Base-by-base conservation (phyloP, 768 basidiomycete genomes). In the Hericium coralloides region DNA sequence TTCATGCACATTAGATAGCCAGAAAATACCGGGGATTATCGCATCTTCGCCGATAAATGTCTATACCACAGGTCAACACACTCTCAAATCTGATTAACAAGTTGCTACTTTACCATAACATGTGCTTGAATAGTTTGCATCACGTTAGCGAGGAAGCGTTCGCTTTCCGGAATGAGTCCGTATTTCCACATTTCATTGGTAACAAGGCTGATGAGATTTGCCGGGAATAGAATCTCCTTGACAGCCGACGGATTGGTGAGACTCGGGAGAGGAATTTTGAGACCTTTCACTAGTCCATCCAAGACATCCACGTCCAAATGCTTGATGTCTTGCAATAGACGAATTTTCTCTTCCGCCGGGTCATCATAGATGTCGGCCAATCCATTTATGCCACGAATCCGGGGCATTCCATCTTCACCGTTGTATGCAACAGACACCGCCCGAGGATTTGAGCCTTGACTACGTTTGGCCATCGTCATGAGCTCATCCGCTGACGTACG, bases 141-240 rank as follows among this genome's bases (percentile, higher is more conserved):
- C 56, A 98, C 91, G 68, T 95, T 98, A 38, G 97, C 97, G 57
- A 99, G 76, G 82, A 99, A 98, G 50, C 95, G 80, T 71, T 98
- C 97, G 73, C 93, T 95, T 72, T 99, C 97, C 15, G 85, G 79
- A 63, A 98, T 98, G 62, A 99, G 82, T 51, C 95, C 93, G 66
- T 95, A 94, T 72, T 97, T 98, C 97, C 97, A 98, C 97, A 99
- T 99, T 72, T 98, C 97, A 70, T 99, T 99, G n/a, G 94, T 95
- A 62, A 97, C 87, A 49, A 98, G 75, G 68, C 90, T 92, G 72
- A 99, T 98, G 58, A 99, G 82, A 70, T 98, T 98, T 23, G 97
- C 95, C 12, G 97, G 97, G 85, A 99, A 99, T 43, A 99, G 79
- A 55, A 99, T 94, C 70, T 99, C 97, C 72, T 98, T 98, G 60